Conservation (phyloP, 176 grass and related monocot genomes). For the Oryza glumipatula region DNA sequence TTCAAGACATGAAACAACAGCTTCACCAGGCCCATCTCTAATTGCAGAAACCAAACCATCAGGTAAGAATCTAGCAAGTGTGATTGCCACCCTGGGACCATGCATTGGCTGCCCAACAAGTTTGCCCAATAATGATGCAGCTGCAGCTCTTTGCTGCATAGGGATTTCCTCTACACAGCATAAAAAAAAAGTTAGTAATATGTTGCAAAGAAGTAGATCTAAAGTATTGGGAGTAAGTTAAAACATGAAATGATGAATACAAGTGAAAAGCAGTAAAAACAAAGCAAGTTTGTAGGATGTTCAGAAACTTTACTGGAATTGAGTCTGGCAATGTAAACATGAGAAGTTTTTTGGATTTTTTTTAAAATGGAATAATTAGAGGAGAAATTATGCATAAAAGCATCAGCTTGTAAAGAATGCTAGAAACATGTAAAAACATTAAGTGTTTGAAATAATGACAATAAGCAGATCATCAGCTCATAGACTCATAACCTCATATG, state of each 20-base stretch:
- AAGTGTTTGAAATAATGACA: slow-evolving; percentile 6
- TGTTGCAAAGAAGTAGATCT: slow-evolving; percentile 11
- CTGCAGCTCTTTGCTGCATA: slow-evolving; percentile 89
- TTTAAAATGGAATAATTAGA: slow-evolving; percentile 22
- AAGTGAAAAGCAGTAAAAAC: background rate
- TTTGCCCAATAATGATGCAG: slow-evolving; percentile 92
- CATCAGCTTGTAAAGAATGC: background rate
- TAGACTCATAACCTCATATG: background rate
- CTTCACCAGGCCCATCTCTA: slow-evolving; percentile 97
- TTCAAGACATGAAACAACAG: slow-evolving; percentile 82
- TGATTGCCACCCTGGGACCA: slow-evolving; percentile 95
- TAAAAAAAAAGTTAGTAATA: slow-evolving; percentile 44
- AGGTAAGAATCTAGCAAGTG: slow-evolving; percentile 89
- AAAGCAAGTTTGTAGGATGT: background rate
- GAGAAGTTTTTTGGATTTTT: slow-evolving; percentile 29
- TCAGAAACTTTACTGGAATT: slow-evolving; percentile 1
- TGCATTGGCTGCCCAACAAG: slow-evolving; percentile 98
- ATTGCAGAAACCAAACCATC: slow-evolving; percentile 93
- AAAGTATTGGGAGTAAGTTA: slow-evolving; percentile 10
- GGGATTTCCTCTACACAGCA: slow-evolving; percentile 82
- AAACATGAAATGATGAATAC: slow-evolving; percentile 30
- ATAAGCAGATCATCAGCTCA: background rate
- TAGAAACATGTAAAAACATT: slow-evolving; percentile 22
- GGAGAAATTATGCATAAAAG: slow-evolving; percentile 4
- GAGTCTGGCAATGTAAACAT: background rate